Conservation (phyloP, 768 basidiomycete species). For the Boletus insuetus region DNA sequence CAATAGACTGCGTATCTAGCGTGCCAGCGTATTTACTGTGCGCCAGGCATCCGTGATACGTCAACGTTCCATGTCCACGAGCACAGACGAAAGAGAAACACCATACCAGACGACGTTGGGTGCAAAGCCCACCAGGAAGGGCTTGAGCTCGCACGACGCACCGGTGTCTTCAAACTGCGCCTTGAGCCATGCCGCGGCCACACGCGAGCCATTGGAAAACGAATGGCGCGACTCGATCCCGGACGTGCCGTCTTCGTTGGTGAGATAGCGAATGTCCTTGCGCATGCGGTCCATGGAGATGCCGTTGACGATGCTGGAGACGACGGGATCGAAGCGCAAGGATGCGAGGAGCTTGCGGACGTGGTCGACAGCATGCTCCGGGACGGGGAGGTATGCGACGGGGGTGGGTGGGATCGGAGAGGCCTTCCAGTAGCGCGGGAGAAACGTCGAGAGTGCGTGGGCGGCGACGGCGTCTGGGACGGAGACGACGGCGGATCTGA, state of each 20-base stretch:
- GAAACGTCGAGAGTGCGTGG: conserved; percentile 50
- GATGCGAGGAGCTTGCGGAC: conserved; percentile 55
- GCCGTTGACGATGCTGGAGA: conserved; percentile 67
- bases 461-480: conserved; percentile 39
- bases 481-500: conserved; percentile 48
- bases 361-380: conserved; percentile 48
- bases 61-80: not conserved
- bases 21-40: conserved; percentile 52
- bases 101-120: conserved; percentile 85
- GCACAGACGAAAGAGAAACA: not conserved
- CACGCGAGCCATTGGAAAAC: conserved; percentile 60
- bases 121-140: conserved; percentile 70
- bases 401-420: conserved; percentile 55
- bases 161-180: conserved; percentile 69
- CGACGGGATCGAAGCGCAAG: conserved; percentile 64
- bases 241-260: conserved; percentile 76
- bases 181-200: conserved; percentile 46
- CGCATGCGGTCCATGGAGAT: conserved; percentile 65
- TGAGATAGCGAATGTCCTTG: conserved; percentile 75
- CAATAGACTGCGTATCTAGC: conserved; percentile 48
- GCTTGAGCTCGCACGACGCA: conserved; percentile 63
- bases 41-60: not conserved
- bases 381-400: conserved; percentile 53
- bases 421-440: conserved; percentile 76
- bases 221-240: conserved; percentile 80